Evolutionary conservation across 1,284 basidiomycete genomes (phyloP).

Genomic region (Xerocomus amazonicus): DNA sequence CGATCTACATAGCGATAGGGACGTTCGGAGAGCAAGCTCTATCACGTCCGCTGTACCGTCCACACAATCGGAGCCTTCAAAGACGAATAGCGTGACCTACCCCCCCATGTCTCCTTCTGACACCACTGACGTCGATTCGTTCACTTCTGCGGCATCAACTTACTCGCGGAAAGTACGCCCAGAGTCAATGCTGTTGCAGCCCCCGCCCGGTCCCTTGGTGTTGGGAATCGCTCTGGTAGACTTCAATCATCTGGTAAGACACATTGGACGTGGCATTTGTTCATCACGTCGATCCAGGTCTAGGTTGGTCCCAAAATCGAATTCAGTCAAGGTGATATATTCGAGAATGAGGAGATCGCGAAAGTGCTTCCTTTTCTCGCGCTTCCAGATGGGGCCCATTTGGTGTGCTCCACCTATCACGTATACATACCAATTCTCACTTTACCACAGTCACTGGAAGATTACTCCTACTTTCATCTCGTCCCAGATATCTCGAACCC

Average conservation of each 20-base stretch:
- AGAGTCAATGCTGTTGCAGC: constrained; percentile 64
- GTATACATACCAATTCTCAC: constrained; percentile 9
- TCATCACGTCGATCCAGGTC: constrained; percentile 17
- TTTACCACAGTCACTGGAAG: constrained; percentile 73
- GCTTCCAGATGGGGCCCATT: constrained; percentile 93
- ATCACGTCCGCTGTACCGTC: constrained; percentile 51
- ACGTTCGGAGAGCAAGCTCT: constrained; percentile 40
- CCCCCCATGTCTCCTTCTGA: constrained; percentile 50
- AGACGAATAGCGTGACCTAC: constrained; percentile 44
- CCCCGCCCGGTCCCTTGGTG: constrained; percentile 59
- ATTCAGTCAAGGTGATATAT: constrained; percentile 67
- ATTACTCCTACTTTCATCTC: constrained; percentile 96
- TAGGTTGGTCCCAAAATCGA: constrained; percentile 91
- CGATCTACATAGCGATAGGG: constrained; percentile 36
- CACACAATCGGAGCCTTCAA: constrained; percentile 34
- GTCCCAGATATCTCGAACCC: constrained; percentile 67
- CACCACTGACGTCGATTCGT: constrained; percentile 51
- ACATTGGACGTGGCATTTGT: constrained; percentile 3
- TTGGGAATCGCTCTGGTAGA: constrained; percentile 85
- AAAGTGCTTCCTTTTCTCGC: constrained; percentile 95
- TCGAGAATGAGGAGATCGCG: constrained; percentile 76
- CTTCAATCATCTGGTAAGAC: constrained; percentile 81
- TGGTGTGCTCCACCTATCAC: constrained; percentile 49
- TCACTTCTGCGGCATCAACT: constrained; percentile 59
- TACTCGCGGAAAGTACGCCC: constrained; percentile 73